These are phyloP conservation scores for Phytophthora citricola DNA, from an alignment of 352 stramenopile species.

Conservation along the genomic window DNA sequence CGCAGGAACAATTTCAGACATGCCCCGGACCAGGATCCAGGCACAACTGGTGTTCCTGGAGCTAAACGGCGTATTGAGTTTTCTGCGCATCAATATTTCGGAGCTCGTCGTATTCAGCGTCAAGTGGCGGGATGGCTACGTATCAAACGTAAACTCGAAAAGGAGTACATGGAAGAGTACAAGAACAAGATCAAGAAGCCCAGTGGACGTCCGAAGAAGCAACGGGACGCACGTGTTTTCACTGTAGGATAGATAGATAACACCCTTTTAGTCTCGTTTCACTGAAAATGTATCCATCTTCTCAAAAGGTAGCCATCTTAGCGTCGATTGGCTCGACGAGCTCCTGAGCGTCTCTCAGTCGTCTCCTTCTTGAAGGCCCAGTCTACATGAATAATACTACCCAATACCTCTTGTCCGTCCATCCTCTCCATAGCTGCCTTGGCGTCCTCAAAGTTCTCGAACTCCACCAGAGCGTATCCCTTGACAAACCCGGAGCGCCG, in stretches of 20 bases:
- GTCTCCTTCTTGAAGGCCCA: constrained; percentile 92
- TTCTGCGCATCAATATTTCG: constrained; percentile 73
- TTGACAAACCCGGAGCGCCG: constrained; percentile 96
- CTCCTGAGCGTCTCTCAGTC: constrained; percentile 34
- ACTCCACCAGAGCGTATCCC: constrained; percentile 96
- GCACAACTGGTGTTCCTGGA: constrained; percentile 5
- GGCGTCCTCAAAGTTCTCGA: constrained; percentile 91
- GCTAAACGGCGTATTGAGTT: constrained; percentile 63
- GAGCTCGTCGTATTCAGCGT: constrained; percentile 63
- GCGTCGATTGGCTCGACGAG: constrained; percentile 48
- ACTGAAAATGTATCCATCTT: no score
- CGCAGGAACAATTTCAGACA: constrained; percentile 50
- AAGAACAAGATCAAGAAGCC: constrained; percentile 90
- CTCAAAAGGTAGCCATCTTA: constrained; percentile 34
- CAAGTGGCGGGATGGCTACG: constrained; percentile 65
- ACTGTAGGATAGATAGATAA: constrained; percentile 58
- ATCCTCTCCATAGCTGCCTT: constrained; percentile 92
- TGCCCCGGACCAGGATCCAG: constrained; percentile 46
- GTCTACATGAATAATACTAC: constrained; percentile 90
- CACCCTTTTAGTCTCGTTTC: not conserved
- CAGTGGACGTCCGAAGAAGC: constrained; percentile 74
- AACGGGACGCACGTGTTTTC: constrained; percentile 78
- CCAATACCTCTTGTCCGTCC: constrained; percentile 93
- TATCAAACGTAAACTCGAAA: constrained; percentile 73
- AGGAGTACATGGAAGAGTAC: constrained; percentile 82